Conservation (phyloP, 495 filamentous ascomycete species). For the Aspergillus incahuasiensis region DNA sequence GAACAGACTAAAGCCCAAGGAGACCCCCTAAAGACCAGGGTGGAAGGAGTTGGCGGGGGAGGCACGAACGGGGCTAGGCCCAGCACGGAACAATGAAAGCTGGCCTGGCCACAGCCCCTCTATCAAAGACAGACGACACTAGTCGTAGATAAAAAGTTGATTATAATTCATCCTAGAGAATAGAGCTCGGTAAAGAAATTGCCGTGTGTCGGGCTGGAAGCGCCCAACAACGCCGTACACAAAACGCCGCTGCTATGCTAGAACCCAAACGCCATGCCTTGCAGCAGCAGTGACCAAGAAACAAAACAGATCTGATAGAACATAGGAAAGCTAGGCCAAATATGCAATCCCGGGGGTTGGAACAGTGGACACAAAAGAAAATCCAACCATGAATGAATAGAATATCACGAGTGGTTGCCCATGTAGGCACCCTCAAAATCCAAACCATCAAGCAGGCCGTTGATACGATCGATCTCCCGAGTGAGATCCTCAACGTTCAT, state of each 20-base stretch:
- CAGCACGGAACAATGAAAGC: background rate
- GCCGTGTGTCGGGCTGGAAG: background rate
- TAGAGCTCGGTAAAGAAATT: background rate
- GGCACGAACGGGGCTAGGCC: background rate
- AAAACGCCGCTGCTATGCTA: slow-evolving; percentile 19
- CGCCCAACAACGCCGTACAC: background rate
- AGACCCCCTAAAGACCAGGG: no score
- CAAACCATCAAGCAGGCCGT: slow-evolving; percentile 43
- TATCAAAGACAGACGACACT: background rate
- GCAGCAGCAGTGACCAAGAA: background rate
- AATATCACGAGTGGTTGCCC: slow-evolving; percentile 18
- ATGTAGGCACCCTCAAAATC: slow-evolving; percentile 52
- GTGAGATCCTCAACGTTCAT: slow-evolving; percentile 82
- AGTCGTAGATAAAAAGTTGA: background rate
- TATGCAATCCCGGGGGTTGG: background rate
- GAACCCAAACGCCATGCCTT: slow-evolving; percentile 12
- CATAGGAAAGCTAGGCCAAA: background rate
- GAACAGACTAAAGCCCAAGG: no score
- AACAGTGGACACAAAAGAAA: background rate
- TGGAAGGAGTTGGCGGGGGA: background rate
- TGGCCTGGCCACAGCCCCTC: background rate
- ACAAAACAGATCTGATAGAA: background rate
- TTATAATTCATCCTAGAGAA: background rate
- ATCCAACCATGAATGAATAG: background rate
- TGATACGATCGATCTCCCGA: slow-evolving; percentile 70